Percentiles rank a stretch among this genome's conserved stretches.
These are phyloP conservation scores for Aspergillus spinulosporus DNA, from an alignment of 2,329 filamentous ascomycete species.

Conservation along the genomic window DNA sequence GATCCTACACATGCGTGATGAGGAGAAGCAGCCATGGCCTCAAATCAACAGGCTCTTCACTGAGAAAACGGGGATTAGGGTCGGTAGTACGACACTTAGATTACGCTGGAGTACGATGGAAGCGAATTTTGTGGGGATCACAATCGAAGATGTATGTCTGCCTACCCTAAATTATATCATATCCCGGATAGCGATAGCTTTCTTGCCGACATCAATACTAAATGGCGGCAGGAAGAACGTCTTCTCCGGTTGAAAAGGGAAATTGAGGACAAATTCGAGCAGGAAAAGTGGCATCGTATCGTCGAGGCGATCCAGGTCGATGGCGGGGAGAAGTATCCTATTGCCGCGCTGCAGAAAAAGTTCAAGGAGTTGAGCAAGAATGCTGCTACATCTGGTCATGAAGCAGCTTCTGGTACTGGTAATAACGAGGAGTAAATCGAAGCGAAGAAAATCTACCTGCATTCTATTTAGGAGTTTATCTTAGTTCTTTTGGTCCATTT, in stretches of 20 bases:
- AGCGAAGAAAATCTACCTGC: not conserved
- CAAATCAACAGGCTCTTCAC: conserved; percentile 30
- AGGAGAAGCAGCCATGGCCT: conserved; percentile 25
- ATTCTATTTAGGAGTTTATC: not conserved
- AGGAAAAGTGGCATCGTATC: conserved; percentile 43
- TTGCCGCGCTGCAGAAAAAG: conserved; percentile 38
- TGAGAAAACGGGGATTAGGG: conserved; percentile 31
- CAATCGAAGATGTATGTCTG: conserved; percentile 34
- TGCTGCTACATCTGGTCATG: not conserved
- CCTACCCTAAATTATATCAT: too few relatives aligned
- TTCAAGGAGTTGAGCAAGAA: conserved; percentile 42
- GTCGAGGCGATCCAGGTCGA: conserved; percentile 32
- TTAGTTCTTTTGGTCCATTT: not conserved
- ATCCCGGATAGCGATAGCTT: too few relatives aligned
- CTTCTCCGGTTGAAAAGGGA: conserved; percentile 40
- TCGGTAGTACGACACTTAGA: conserved; percentile 38
- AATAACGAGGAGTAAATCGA: not conserved
- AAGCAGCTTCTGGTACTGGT: not conserved
- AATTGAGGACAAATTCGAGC: conserved; percentile 42
- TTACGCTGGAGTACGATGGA: conserved; percentile 43
- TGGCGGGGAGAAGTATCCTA: conserved; percentile 36
- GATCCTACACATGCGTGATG: conserved; percentile 33
- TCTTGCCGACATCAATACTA: too few relatives aligned
- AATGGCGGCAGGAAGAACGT: conserved; percentile 25
- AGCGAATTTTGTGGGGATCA: conserved; percentile 41